phyloP scores from a whole-genome alignment of 306 rosid genomes.

The Cucurbita ficifolia region DNA sequence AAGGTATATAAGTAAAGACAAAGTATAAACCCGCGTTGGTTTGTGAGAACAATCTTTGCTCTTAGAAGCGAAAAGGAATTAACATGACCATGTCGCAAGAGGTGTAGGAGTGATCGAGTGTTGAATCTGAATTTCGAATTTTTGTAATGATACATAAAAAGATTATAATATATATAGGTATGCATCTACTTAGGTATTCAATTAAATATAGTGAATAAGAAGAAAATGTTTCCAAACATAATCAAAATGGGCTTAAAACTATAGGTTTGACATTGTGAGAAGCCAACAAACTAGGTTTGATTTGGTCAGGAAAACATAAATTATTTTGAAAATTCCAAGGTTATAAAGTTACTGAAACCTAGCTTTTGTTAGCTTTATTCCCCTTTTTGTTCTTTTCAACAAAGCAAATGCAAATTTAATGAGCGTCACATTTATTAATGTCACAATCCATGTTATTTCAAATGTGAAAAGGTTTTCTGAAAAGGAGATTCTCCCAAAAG shows the following conservation, averaged over 20 bases:
- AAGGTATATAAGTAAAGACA: too few species aligned
- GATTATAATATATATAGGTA: too few species aligned
- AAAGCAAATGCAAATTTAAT: background rate
- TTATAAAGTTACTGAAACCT: conserved; percentile 8
- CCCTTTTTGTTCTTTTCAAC: background rate
- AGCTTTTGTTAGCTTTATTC: background rate
- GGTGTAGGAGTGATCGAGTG: too few species aligned
- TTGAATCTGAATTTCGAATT: too few species aligned
- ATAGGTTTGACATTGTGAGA: conserved; percentile 6
- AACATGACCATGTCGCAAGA: too few species aligned
- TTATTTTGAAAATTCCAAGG: conserved; percentile 13
- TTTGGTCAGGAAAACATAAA: conserved; percentile 15
- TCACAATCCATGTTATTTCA: background rate
- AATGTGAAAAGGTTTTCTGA: conserved; percentile 4
- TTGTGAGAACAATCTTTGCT: too few species aligned
- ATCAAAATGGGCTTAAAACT: background rate
- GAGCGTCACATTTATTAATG: background rate
- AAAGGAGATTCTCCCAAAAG: background rate
- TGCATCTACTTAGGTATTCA: too few species aligned
- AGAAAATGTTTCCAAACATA: background rate
- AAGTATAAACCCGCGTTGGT: too few species aligned
- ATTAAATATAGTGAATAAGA: background rate
- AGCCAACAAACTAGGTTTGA: background rate
- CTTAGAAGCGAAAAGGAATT: too few species aligned
- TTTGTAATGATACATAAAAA: too few species aligned